phyloP scores from a whole-genome alignment of 1,284 basidiomycete genomes.

The Trichosporon coremiiforme region DNA sequence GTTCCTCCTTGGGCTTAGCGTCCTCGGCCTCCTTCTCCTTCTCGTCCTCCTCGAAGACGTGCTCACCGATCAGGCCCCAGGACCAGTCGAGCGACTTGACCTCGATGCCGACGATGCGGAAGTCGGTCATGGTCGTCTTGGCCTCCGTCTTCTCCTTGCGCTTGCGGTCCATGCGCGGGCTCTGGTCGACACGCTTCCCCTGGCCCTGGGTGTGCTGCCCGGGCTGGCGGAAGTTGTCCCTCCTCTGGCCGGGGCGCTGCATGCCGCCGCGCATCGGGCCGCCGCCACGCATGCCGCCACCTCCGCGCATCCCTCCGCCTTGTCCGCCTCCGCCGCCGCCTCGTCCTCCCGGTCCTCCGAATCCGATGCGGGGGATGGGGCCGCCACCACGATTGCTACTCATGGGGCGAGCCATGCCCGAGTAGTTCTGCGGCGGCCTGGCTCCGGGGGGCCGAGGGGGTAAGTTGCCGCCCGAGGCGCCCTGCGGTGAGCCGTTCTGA shows the following conservation, averaged over 20 bases:
- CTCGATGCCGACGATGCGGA: conserved; percentile 87
- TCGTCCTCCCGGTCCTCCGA: conserved; percentile 56
- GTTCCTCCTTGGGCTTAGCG: conserved; percentile 26
- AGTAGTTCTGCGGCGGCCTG: conserved; percentile 26
- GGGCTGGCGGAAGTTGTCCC: conserved; percentile 23
- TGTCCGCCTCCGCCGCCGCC: conserved; percentile 55
- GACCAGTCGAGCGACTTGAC: conserved; percentile 61
- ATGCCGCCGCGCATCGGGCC: conserved; percentile 25
- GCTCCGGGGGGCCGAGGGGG: conserved; percentile 34
- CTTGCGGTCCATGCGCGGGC: conserved; percentile 32
- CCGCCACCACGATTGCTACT: conserved; percentile 50
- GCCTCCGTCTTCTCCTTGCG: conserved; percentile 60
- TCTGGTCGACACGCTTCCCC: conserved; percentile 23
- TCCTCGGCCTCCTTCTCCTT: conserved; percentile 32
- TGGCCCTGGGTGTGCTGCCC: conserved; percentile 26
- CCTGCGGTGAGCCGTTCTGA: conserved; percentile 28
- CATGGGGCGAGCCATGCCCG: conserved; percentile 34
- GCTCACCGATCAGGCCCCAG: conserved; percentile 53
- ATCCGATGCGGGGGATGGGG: conserved; percentile 30
- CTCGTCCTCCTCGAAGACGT: conserved; percentile 32
- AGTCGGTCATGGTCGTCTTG: conserved; percentile 85
- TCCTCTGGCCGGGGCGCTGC: conserved; percentile 24
- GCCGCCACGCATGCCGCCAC: conserved; percentile 66
- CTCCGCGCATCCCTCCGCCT: conserved; percentile 45
- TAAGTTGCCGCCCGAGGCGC: conserved; percentile 56